Conservation (phyloP, 768 basidiomycete species). For the Termitomyces sp. region DNA sequence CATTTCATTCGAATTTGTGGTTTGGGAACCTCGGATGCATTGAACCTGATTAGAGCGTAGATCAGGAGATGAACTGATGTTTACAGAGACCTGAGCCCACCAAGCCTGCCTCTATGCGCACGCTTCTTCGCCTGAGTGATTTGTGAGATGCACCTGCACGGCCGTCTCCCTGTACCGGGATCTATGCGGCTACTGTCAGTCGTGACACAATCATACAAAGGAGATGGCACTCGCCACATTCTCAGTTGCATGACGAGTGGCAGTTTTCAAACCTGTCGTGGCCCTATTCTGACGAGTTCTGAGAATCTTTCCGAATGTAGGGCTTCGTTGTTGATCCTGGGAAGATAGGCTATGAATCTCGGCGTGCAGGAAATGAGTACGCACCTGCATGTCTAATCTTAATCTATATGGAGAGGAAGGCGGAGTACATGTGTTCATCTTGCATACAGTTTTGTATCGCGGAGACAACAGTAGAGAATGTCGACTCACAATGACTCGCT, state of each 20-base stretch:
- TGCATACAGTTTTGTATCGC: not conserved
- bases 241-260: not conserved
- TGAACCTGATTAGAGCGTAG: not conserved
- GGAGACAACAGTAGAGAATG: too few species aligned
- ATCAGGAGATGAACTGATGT: not conserved
- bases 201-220: not conserved
- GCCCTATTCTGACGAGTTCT: not conserved
- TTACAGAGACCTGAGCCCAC: not conserved
- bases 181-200: not conserved
- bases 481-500: not conserved
- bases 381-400: not conserved
- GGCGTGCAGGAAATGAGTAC: not conserved
- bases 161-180: not conserved
- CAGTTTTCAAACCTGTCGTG: not conserved
- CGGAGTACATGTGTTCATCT: not conserved
- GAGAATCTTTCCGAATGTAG: not conserved
- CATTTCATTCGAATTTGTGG: not conserved
- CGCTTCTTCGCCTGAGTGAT: not conserved
- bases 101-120: not conserved
- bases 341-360: not conserved
- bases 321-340: not conserved
- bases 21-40: not conserved
- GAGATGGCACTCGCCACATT: not conserved
- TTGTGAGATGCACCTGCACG: not conserved
- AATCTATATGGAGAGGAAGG: not conserved